Evolutionary conservation across 2,329 filamentous ascomycete genomes (phyloP).

Genomic region (Polychaeton citri): DNA sequence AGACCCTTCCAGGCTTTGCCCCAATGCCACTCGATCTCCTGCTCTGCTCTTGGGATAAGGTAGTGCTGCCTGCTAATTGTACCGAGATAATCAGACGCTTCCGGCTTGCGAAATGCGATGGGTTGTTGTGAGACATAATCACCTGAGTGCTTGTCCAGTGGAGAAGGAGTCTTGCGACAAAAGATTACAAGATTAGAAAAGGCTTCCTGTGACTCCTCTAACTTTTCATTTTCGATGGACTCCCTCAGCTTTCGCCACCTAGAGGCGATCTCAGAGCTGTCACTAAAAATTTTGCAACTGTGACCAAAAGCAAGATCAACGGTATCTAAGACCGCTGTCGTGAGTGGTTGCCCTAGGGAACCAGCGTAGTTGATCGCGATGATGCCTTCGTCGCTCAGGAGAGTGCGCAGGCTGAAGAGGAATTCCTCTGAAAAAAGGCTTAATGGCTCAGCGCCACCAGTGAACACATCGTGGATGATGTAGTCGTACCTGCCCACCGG

Average conservation of each 20-base stretch:
- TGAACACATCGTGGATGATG: slow-evolving; percentile 96
- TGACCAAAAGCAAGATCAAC: slow-evolving; percentile 72
- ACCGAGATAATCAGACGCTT: slow-evolving; percentile 52
- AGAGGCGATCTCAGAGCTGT: slow-evolving; percentile 40
- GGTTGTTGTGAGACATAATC: slow-evolving; percentile 7
- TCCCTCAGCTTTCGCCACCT: slow-evolving; percentile 9
- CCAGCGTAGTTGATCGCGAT: slow-evolving; percentile 96
- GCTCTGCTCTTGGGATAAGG: slow-evolving; percentile 59
- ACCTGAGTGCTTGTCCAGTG: neutral
- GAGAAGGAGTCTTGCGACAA: slow-evolving; percentile 52
- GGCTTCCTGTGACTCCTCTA: slow-evolving; percentile 32
- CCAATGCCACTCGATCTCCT: slow-evolving; percentile 33
- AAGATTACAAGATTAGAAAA: slow-evolving; percentile 97
- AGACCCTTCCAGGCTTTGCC: slow-evolving; percentile 15
- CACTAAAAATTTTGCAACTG: slow-evolving; percentile 74
- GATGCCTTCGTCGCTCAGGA: slow-evolving; percentile 66
- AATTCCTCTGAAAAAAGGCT: slow-evolving; percentile 82
- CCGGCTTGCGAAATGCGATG: slow-evolving; percentile 51
- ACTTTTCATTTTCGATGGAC: slow-evolving; percentile 12
- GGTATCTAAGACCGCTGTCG: slow-evolving; percentile 67
- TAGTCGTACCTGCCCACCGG: slow-evolving; percentile 55
- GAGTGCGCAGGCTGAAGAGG: slow-evolving; percentile 51
- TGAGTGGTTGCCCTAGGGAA: slow-evolving; percentile 64
- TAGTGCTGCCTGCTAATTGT: slow-evolving; percentile 58
- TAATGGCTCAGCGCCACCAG: slow-evolving; percentile 83